These are phyloP conservation scores for Lichtheimia hyalospora DNA, from an alignment of 371 early-diverging fungal genomes.

Conservation along the genomic window DNA sequence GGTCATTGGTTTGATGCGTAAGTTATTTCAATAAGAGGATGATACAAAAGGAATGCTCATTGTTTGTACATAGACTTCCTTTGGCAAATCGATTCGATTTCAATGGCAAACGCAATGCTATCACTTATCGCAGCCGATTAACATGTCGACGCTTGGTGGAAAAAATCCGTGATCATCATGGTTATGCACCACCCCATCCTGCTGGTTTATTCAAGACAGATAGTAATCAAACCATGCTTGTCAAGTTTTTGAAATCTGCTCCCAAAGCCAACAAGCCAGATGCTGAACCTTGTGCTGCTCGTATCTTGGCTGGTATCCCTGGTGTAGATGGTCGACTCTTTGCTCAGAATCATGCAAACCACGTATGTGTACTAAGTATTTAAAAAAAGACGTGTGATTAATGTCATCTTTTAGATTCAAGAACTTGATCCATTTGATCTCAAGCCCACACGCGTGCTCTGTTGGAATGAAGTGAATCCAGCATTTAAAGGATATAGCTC, in stretches of 20 bases:
- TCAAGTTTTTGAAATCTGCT: conserved; percentile 56
- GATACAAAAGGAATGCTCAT: no score
- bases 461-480: conserved; percentile 69
- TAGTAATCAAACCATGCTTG: conserved; percentile 65
- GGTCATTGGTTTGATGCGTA: conserved; percentile 76
- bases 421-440: conserved; percentile 76
- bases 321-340: conserved; percentile 57
- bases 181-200: conserved; percentile 62
- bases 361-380: conserved; percentile 28
- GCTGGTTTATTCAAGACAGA: conserved; percentile 63
- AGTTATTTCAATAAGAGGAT: conserved; percentile 9
- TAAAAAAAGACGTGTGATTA: neutral
- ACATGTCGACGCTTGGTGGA: conserved; percentile 59
- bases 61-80: conserved; percentile 38
- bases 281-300: conserved; percentile 56
- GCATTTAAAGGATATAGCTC: conserved; percentile 68
- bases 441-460: conserved; percentile 60
- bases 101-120: conserved; percentile 46
- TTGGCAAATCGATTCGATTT: conserved; percentile 64
- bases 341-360: conserved; percentile 58
- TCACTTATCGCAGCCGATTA: conserved; percentile 60
- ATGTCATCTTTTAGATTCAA: conserved; percentile 49
- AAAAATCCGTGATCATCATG: conserved; percentile 69
- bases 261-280: conserved; percentile 51
- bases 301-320: conserved; percentile 47